Evolutionary conservation across 805 yeast genomes (phyloP), one percentile per base, ranked within the genome.

Genomic region (Saccharomycopsis amapae): DNA sequence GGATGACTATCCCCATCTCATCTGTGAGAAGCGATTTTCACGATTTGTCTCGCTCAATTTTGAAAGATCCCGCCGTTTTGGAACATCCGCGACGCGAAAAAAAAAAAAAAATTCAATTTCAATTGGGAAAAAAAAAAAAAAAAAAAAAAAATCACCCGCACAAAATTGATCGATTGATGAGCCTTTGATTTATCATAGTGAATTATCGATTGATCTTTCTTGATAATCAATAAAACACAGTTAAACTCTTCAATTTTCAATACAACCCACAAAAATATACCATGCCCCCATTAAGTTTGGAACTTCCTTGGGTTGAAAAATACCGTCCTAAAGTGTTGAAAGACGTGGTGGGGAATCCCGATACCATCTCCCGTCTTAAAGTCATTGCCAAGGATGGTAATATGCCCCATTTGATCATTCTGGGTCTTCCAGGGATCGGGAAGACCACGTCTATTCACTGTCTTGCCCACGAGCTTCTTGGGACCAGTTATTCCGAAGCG

Each of bases 381-480:
- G 76, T 86, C 50, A 89, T 93, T 42, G 96, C 94, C 4, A 65
- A 75, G 40, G 96, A 89, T 57, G 98, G 98, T 26, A 93, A 93
- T 64, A 83, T 93, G 86, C 97, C 98, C 1, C 96, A 93, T 64
- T 70, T 93, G 75, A 89, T 93, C 56, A 84, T 93, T 38, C 82
- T 93, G n/a, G 95, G 98, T 2, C 67, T 87, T 38, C 98, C 98
- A 2, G 98, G 98, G 55, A 90, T 93, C 46, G 98, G 98, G 35
- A 93, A 93, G 62, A 93, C 98, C 2, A 93, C 98, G 0, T 83
- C 96, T 2, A 78, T 93, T 4, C 85, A 85, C 50, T 89, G 97
- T 66, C 72, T 93, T 24, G 97, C 97, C 0, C 73, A 77, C 43
- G 95, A 85, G 58, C 64, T 93, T 35, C 68, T 93, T 25, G 96